Base-by-base conservation (phyloP, 192 early-diverging fungal genomes). In the Coemansia sp. region DNA sequence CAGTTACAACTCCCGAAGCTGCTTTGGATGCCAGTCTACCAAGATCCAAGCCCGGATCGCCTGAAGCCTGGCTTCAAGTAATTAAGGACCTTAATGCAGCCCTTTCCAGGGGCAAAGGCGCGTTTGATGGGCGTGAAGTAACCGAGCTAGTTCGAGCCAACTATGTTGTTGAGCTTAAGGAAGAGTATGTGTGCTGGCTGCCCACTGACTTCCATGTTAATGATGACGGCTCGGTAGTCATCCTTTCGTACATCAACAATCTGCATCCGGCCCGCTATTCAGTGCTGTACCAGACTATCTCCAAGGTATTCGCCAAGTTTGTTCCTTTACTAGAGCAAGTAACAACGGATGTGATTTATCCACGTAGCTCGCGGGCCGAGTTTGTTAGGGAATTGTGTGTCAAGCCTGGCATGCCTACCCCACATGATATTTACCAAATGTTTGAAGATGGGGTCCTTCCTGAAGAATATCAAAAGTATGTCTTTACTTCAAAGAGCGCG, bases 211-310 rank as follows among this genome's bases (percentile, higher is more conserved):
- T 88, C 55, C 39, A 66, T 2, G 69, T 89, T 1, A 33, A 16
- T 4, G 37, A 68, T 0, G 64, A 75, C 23, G 86, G 87, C 2
- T 28, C 66, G 0, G 71, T 83, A 10, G 23, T 18, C 11, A 65
- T 84, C 45, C 18, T 40, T 13, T 86, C 85, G 3, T 90, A 89
- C 67, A 90, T 91, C 83, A 89, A 90, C 81, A 88, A 88, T 36
- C 59, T 89, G 20, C 73, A 87, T 43, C 87, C 85, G 2, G 16
- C 34, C 14, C 64, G 76, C 6, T 57, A 70, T 45, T 46, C 66
- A 9, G 67, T 66, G 4, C 40, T 85, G 66, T 88, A 90, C 40
- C 36, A 43, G 2, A 65, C 70, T 8, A 63, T 91, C 3, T 68
- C 63, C 0, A 56, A 48, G 28, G 63, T 82, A 16, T 75, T 91